Evolutionary conservation across 2,329 filamentous ascomycete genomes (phyloP).

Genomic region (Elsinoe necatrix): DNA sequence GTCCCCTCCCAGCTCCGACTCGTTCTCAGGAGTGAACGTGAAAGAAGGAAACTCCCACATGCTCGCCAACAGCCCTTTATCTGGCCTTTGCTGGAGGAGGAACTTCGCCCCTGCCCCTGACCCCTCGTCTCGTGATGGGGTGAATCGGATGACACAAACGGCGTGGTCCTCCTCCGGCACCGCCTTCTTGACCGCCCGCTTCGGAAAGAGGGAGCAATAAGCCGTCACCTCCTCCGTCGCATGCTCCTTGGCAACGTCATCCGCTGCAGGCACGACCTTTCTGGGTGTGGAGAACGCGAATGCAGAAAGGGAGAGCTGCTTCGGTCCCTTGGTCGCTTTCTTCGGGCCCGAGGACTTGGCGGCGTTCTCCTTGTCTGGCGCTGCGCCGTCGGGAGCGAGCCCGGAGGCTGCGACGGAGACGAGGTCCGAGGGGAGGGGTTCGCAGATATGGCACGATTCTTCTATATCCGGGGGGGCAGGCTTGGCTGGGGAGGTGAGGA

Average conservation of each 20-base stretch:
- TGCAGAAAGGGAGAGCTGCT: background rate
- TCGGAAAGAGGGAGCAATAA: slow-evolving; percentile 9
- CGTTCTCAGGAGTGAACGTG: background rate
- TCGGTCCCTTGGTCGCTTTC: background rate
- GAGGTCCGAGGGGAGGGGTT: background rate
- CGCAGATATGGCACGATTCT: background rate
- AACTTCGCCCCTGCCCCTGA: background rate
- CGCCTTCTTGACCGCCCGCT: background rate
- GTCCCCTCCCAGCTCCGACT: background rate
- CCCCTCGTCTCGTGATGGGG: background rate
- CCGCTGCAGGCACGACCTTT: background rate
- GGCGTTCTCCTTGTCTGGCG: background rate
- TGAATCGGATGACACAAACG: background rate
- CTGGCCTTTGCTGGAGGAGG: slow-evolving; percentile 2
- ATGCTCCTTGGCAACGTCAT: background rate
- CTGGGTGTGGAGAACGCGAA: slow-evolving; percentile 2
- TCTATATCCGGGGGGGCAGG: background rate
- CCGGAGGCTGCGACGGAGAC: background rate
- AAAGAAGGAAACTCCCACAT: slow-evolving; percentile 10
- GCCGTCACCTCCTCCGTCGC: background rate
- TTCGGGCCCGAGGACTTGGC: background rate
- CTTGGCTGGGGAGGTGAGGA: background rate
- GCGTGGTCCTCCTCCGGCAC: slow-evolving; percentile 5
- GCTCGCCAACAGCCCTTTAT: background rate
- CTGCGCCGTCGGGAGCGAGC: background rate